A percentile compares a stretch with the other conserved stretches of the same genome.
These are phyloP conservation scores for Phytopythium ostracodes DNA, from an alignment of 352 stramenopile species.

Conservation along the genomic window DNA sequence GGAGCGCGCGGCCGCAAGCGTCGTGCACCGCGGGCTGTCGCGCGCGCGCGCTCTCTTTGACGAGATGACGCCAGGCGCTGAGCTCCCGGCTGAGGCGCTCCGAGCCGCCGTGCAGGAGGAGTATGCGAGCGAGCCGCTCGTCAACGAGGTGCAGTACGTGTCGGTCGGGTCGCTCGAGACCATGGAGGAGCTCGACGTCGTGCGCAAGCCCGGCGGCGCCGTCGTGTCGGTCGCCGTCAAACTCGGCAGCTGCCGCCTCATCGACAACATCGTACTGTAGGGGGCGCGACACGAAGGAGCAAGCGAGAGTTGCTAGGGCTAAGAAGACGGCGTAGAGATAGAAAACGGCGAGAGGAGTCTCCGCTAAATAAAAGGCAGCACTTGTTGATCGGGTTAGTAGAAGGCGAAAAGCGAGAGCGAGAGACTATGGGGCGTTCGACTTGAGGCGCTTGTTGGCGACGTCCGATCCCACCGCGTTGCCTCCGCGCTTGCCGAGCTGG, in stretches of 20 bases:
- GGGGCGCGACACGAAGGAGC: no score
- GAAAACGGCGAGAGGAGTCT: neutral
- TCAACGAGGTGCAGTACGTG: slow-evolving; percentile 95
- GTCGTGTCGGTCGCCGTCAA: slow-evolving; percentile 95
- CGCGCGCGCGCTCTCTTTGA: slow-evolving; percentile 49
- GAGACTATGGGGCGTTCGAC: neutral
- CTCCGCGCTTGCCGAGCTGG: slow-evolving; percentile 5
- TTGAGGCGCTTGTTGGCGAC: neutral
- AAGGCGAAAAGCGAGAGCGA: neutral
- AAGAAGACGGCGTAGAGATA: slow-evolving; percentile 3
- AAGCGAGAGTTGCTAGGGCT: no score
- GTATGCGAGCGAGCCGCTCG: slow-evolving; percentile 84
- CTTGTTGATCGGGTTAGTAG: neutral
- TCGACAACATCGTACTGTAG: slow-evolving; percentile 95
- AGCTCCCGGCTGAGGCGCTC: slow-evolving; percentile 30
- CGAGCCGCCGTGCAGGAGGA: slow-evolving; percentile 38
- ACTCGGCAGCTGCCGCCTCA: slow-evolving; percentile 94
- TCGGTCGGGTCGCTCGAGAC: slow-evolving; percentile 92
- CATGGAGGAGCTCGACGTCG: slow-evolving; percentile 90
- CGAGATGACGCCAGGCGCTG: slow-evolving; percentile 11
- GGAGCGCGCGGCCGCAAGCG: slow-evolving; percentile 83
- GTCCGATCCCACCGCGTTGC: neutral
- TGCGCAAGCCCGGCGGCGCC: slow-evolving; percentile 58
- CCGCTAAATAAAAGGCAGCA: slow-evolving; percentile 1
- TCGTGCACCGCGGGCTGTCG: slow-evolving; percentile 85